Base-by-base conservation (phyloP, 202 grass and related monocot species). In the Schoenoplectus tabernaemontani region DNA sequence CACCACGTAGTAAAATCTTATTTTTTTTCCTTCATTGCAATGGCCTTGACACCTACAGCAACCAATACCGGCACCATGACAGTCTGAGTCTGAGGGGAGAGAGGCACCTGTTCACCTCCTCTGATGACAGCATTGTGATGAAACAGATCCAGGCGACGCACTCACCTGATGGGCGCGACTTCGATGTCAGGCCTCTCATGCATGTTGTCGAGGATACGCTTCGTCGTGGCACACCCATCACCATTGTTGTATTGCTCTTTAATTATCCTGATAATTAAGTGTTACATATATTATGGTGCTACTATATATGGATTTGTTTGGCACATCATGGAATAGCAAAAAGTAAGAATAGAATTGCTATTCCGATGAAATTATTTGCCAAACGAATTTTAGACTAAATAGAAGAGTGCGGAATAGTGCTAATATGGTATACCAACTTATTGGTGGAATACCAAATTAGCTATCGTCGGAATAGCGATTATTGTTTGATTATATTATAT, bases 71-170 rank as follows among this genome's bases (percentile, higher is more conserved):
- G 47, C 36, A 33, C 46, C 70, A 74, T 74, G 77, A 43, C 22
- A 5, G 15, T 50, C 4, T 13, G 3, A 24, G 59, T 44, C n/a
- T 81, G 15, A 85, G 48, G 54, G 78, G 82, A 16, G 86, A 88
- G 16, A 46, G 82, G 26, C 83, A 88, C 69, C 41, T 82, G 53
- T 85, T 88, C 72, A 34, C 82, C 0, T 24, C 86, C 2, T 84
- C 86, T 39, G 86, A 88, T 41, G 86, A 88, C 32, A 78, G 7
- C 0, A 48, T 37, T 0, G 23, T 88, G 28, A 85, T 88, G 71
- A 88, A 85, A 61, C 86, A 88, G 71, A 82, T 88, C 32, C 20
- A 67, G 17, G 39, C 59, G 26, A 88, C 86, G 1, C 86, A 88
- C 61, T 1, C 63, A 13, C 86, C 86, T 2, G 86, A 88, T 1